These are phyloP conservation scores for Macadamia tetraphylla DNA, from an alignment of 164 flowering plant genomes.

Conservation along the genomic window DNA sequence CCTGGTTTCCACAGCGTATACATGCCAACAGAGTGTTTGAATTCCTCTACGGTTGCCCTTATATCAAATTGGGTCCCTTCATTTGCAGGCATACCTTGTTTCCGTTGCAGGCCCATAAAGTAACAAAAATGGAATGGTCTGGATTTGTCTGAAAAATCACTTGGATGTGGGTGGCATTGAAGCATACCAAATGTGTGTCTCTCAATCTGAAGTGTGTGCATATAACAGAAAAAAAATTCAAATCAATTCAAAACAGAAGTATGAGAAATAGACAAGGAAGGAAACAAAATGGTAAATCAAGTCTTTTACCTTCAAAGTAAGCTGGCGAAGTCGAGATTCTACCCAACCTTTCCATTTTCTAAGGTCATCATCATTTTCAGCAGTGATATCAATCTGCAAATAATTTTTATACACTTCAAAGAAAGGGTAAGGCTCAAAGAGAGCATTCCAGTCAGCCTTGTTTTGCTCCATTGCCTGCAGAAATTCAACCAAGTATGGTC, in stretches of 20 bases:
- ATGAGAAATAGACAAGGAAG: not conserved
- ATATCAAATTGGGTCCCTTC: slow-evolving; percentile 80
- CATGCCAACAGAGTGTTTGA: slow-evolving; percentile 51
- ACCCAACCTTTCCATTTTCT: slow-evolving; percentile 96
- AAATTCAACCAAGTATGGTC: not conserved
- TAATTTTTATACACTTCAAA: slow-evolving; percentile 87
- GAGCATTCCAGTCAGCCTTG: slow-evolving; percentile 58
- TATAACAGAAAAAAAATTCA: not conserved
- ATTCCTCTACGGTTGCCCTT: slow-evolving; percentile 76
- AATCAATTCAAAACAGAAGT: not conserved
- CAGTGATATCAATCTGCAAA: slow-evolving; percentile 69
- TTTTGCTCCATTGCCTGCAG: slow-evolving; percentile 68
- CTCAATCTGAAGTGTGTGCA: slow-evolving; percentile 52
- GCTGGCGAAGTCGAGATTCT: slow-evolving; percentile 83
- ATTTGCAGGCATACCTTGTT: slow-evolving; percentile 53
- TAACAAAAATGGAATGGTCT: slow-evolving; percentile 55
- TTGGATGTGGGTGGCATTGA: slow-evolving; percentile 89
- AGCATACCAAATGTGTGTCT: slow-evolving; percentile 66
- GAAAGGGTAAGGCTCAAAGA: slow-evolving; percentile 73
- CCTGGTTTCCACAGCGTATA: slow-evolving; percentile 64
- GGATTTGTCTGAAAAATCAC: slow-evolving; percentile 44
- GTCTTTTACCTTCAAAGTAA: slow-evolving; percentile 59
- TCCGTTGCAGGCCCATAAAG: slow-evolving; percentile 90
- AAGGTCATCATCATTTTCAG: slow-evolving; percentile 64
- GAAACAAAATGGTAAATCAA: not conserved